phyloP scores from a whole-genome alignment of 345 rosid species.

The Pistacia vera region DNA sequence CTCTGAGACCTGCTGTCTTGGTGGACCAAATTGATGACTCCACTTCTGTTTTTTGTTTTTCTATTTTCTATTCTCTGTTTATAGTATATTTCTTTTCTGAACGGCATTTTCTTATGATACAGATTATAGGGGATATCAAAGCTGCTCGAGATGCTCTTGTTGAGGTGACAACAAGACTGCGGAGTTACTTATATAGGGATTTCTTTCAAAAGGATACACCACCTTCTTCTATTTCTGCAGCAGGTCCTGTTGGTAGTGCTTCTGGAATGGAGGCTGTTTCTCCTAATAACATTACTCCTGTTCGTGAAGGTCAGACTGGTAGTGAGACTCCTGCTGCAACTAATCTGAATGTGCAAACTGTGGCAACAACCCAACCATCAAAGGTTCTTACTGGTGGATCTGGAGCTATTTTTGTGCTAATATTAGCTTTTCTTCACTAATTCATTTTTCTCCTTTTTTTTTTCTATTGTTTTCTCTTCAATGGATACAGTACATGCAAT shows the following conservation, averaged over 20 bases:
- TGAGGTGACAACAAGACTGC: conserved; percentile 76
- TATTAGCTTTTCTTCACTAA: neutral
- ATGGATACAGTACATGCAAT: neutral
- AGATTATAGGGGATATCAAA: conserved; percentile 93
- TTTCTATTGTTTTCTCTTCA: neutral
- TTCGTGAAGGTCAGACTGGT: conserved; percentile 52
- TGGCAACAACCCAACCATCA: conserved; percentile 34
- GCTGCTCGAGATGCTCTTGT: conserved; percentile 94
- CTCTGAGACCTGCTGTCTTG: conserved; percentile 7
- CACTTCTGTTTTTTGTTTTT: neutral
- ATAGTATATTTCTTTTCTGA: conserved; percentile 6
- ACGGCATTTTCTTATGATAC: conserved; percentile 26
- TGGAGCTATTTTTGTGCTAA: conserved; percentile 1
- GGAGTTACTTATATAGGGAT: conserved; percentile 74
- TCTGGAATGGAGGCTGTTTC: conserved; percentile 57
- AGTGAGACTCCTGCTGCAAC: conserved; percentile 35
- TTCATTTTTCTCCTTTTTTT: conserved; percentile 3
- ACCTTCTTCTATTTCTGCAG: conserved; percentile 47
- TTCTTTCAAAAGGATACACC: conserved; percentile 62
- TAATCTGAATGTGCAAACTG: conserved; percentile 41
- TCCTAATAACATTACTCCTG: conserved; percentile 42
- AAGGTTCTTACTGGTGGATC: conserved; percentile 50
- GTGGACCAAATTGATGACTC: neutral
- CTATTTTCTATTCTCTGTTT: neutral
- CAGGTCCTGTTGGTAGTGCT: conserved; percentile 48